phyloP scores from a whole-genome alignment of 1,284 basidiomycete species.

The Ustilago trichophora region DNA sequence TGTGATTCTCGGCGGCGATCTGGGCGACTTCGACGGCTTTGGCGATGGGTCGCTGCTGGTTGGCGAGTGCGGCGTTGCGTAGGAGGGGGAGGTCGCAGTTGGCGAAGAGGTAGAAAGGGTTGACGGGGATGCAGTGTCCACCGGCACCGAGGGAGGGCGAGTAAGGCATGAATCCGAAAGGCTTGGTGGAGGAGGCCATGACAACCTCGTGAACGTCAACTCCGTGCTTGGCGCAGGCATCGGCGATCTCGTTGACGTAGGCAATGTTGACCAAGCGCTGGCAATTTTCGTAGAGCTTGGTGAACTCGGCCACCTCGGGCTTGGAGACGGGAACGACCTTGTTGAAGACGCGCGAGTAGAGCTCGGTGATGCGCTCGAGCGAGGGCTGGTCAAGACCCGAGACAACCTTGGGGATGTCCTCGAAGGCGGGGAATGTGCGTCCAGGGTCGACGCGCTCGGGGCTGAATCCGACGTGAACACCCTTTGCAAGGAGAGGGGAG shows the following conservation, averaged over 20 bases:
- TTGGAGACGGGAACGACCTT: conserved; percentile 27
- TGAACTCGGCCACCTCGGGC: conserved; percentile 34
- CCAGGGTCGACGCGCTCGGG: conserved; percentile 41
- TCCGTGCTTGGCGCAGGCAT: conserved; percentile 28
- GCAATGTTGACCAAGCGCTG: conserved; percentile 36
- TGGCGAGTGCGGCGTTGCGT: conserved; percentile 14
- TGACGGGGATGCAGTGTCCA: conserved; percentile 38
- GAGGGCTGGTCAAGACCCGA: conserved; percentile 22
- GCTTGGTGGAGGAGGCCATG: conserved; percentile 29
- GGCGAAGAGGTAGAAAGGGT: conserved; percentile 36
- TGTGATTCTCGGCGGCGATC: conserved; percentile 2
- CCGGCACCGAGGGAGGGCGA: conserved; percentile 27
- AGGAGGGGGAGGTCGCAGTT: conserved; percentile 36
- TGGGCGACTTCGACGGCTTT: conserved; percentile 19
- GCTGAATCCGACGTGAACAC: conserved; percentile 28
- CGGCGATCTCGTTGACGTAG: conserved; percentile 45
- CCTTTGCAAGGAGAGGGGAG: conserved; percentile 17
- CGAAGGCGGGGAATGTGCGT: conserved; percentile 20
- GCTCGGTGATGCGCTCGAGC: conserved; percentile 21
- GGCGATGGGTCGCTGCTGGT: conserved; percentile 13
- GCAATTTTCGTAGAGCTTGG: conserved; percentile 43
- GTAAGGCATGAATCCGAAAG: conserved; percentile 40
- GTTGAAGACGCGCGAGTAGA: conserved; percentile 30
- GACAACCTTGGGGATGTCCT: conserved; percentile 43
- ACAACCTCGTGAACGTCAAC: conserved; percentile 35